These are phyloP conservation scores for Capsella bursapastoris DNA, from an alignment of 345 rosid genomes.

Conservation along the genomic window DNA sequence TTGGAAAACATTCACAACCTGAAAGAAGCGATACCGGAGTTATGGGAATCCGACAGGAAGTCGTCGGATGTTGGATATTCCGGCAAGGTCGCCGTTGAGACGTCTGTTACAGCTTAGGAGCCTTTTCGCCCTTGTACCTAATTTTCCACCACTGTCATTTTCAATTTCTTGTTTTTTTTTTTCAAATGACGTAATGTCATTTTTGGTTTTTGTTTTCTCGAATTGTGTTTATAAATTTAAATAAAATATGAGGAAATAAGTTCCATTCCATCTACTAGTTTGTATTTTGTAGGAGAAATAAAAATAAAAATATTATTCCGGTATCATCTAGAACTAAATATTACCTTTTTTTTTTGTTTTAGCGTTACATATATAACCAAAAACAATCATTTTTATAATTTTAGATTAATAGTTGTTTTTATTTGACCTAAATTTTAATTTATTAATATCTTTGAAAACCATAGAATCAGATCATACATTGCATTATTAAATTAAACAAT, in stretches of 20 bases:
- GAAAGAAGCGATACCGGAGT: constrained; percentile 76
- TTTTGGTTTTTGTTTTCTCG: constrained; percentile 20
- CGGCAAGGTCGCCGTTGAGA: constrained; percentile 62
- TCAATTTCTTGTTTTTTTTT: constrained; percentile 39
- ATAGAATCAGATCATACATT: neutral
- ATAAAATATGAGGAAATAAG: constrained; percentile 28
- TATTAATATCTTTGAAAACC: neutral
- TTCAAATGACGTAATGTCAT: constrained; percentile 45
- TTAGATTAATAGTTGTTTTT: too few relatives aligned
- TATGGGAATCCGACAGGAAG: constrained; percentile 60
- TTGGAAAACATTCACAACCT: constrained; percentile 86
- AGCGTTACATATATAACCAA: neutral
- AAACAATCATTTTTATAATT: neutral
- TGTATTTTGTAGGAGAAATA: neutral
- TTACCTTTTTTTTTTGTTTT: too few relatives aligned
- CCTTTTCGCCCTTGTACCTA: constrained; percentile 30
- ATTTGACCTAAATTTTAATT: neutral
- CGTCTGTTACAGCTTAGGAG: constrained; percentile 74
- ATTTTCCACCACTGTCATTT: constrained; percentile 33
- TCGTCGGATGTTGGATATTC: constrained; percentile 56
- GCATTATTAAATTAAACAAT: neutral
- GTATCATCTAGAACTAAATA: neutral
- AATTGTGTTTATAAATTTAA: constrained; percentile 27
- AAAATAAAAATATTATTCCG: neutral
- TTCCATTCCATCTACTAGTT: neutral